Conservation (phyloP, 352 stramenopile species). For the Phytophthora vignae region DNA sequence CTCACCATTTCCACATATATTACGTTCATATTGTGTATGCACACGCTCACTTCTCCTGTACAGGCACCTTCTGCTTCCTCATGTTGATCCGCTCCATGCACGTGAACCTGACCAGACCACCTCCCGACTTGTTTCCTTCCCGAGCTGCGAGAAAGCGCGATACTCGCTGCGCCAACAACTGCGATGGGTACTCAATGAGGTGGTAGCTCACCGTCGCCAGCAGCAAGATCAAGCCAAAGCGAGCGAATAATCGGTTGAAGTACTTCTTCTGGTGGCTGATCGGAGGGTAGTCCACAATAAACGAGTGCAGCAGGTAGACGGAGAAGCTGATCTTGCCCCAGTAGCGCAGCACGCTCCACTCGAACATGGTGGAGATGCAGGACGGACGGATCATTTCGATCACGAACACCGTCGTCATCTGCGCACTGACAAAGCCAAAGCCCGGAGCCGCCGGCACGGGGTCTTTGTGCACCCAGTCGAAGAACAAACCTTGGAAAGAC, state of each 20-base stretch:
- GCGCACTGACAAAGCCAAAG: conserved; percentile 26
- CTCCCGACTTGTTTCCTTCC: conserved; percentile 7
- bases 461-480: conserved; percentile 33
- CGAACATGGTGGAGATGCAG: conserved; percentile 34
- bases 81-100: conserved; percentile 25
- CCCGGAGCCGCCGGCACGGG: conserved; percentile 15
- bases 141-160: conserved; percentile 7
- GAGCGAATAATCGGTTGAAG: conserved; percentile 42
- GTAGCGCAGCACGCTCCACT: conserved; percentile 36
- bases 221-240: conserved; percentile 38
- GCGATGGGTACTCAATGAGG: conserved; percentile 36
- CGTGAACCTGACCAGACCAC: conserved; percentile 22
- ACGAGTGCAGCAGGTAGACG: conserved; percentile 34
- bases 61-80: conserved; percentile 13
- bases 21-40: conserved; percentile 17
- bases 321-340: conserved; percentile 40
- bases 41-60: conserved; percentile 16
- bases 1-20: neutral
- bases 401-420: conserved; percentile 28
- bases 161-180: conserved; percentile 25
- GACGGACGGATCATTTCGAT: conserved; percentile 36
- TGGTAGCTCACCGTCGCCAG: conserved; percentile 40
- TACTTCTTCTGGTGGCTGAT: conserved; percentile 36
- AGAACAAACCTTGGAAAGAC: conserved; percentile 34
- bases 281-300: conserved; percentile 29